Evolutionary conservation across 2,329 filamentous ascomycete species (phyloP).

Genomic region (Amylocarpus encephaloides): DNA sequence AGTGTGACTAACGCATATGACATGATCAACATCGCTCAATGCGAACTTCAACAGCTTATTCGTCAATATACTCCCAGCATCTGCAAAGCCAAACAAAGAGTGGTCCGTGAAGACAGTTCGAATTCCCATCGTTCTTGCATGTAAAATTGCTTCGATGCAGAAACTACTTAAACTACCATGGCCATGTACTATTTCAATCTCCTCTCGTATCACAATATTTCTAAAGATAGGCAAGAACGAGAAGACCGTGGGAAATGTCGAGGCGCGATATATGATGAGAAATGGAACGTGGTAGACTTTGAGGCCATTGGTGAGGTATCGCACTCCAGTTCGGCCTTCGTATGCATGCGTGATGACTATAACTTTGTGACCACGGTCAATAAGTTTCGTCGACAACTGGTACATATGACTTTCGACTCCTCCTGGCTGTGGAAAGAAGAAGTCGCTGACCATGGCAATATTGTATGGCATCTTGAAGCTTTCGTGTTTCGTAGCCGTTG

Average conservation of each 20-base stretch:
- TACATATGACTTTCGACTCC: constrained; percentile 98
- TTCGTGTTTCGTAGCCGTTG: background rate
- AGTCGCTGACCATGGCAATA: constrained; percentile 94
- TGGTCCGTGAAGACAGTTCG: constrained; percentile 97
- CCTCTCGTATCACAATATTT: constrained; percentile 89
- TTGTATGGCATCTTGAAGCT: constrained; percentile 43
- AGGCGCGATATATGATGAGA: constrained; percentile 87
- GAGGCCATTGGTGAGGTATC: constrained; percentile 93
- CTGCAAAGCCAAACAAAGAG: constrained; percentile 93
- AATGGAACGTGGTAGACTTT: constrained; percentile 99
- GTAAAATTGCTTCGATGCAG: constrained; percentile 90
- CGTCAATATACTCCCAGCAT: constrained; percentile 89
- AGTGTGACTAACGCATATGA: constrained; percentile 96
- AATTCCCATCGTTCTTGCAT: constrained; percentile 92
- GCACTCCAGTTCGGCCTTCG: constrained; percentile 80
- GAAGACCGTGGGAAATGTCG: constrained; percentile 94
- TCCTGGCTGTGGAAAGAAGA: constrained; percentile 97
- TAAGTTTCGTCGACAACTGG: constrained; percentile 90
- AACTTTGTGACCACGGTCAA: constrained; percentile 96
- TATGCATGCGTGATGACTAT: constrained; percentile 97
- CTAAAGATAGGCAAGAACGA: constrained; percentile 98
- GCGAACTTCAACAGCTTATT: constrained; percentile 97
- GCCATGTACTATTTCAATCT: constrained; percentile 96
- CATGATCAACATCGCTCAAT: constrained; percentile 93
- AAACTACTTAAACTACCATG: constrained; percentile 89